phyloP scores from a whole-genome alignment of 2,329 filamentous ascomycete genomes.

The Sporothrix pallida region DNA sequence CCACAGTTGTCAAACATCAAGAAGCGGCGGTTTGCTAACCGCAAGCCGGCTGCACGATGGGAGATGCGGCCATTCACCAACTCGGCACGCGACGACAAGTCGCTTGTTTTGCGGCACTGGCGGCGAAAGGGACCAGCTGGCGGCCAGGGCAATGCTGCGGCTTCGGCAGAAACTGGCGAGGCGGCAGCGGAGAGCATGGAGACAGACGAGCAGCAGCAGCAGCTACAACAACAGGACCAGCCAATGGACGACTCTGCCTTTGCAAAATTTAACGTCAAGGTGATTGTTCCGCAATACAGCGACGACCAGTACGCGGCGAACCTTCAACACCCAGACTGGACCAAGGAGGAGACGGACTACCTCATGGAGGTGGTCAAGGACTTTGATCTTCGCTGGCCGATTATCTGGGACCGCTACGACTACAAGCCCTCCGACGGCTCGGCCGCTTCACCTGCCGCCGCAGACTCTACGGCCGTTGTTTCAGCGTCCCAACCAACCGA shows the following conservation, averaged over 20 bases:
- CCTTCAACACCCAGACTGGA: slow-evolving; percentile 79
- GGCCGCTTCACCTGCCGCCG: slow-evolving; percentile 35
- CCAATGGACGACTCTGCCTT: slow-evolving; percentile 67
- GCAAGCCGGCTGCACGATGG: slow-evolving; percentile 67
- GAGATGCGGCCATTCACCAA: slow-evolving; percentile 75
- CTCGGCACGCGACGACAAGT: slow-evolving; percentile 71
- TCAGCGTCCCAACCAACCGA: slow-evolving; percentile 51
- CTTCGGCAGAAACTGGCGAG: background rate
- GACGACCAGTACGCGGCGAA: slow-evolving; percentile 84
- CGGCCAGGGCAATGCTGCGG: slow-evolving; percentile 37
- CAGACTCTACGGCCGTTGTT: slow-evolving; percentile 55
- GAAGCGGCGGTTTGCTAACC: slow-evolving; percentile 60
- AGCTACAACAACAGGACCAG: slow-evolving; percentile 36
- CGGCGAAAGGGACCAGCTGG: slow-evolving; percentile 51
- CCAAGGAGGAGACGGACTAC: slow-evolving; percentile 92
- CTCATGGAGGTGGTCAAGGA: slow-evolving; percentile 75
- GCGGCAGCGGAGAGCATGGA: background rate
- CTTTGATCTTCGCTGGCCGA: slow-evolving; percentile 86
- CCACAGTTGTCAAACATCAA: slow-evolving; percentile 65
- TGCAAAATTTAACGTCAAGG: slow-evolving; percentile 84
- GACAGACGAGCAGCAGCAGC: background rate
- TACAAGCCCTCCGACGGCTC: slow-evolving; percentile 60
- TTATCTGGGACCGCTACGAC: slow-evolving; percentile 93
- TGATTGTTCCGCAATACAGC: slow-evolving; percentile 79
- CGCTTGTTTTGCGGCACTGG: slow-evolving; percentile 79